These are phyloP conservation scores for Cercospora sojina DNA, from an alignment of 2,329 filamentous ascomycete genomes.

Conservation along the genomic window DNA sequence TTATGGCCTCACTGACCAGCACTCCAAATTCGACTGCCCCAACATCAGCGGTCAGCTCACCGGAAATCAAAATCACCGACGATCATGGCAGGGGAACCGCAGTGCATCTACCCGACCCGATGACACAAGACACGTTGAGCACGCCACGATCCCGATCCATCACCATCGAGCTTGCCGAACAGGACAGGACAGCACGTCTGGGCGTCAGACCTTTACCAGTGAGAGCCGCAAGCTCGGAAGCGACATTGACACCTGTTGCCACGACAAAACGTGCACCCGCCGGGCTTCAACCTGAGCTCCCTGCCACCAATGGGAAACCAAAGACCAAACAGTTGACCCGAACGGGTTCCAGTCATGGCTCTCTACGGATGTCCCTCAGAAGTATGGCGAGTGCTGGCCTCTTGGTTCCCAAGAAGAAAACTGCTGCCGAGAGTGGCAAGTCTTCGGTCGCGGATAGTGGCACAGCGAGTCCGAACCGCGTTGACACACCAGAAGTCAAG, in stretches of 20 bases:
- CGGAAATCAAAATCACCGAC: constrained; percentile 12
- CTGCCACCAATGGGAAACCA: background rate
- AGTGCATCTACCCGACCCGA: constrained; percentile 7
- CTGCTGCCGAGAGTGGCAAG: background rate
- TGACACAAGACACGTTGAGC: background rate
- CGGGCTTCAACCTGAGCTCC: background rate
- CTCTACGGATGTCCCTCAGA: constrained; percentile 10
- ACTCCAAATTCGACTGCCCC: background rate
- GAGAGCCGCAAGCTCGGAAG: constrained; percentile 7
- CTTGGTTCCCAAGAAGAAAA: constrained; percentile 12
- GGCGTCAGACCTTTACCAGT: background rate
- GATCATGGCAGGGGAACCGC: constrained; percentile 6
- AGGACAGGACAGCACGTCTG: background rate
- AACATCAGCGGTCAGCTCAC: constrained; percentile 8
- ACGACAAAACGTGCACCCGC: background rate
- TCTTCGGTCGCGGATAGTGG: constrained; percentile 2
- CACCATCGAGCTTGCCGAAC: background rate
- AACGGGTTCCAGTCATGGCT: background rate
- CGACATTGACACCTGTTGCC: background rate
- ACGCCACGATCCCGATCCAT: constrained; percentile 2
- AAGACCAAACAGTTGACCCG: constrained; percentile 1
- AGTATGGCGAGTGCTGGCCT: background rate
- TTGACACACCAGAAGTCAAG: constrained; percentile 23
- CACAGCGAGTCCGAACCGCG: constrained; percentile 10
- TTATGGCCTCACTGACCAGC: constrained; percentile 7